Evolutionary conservation across 352 stramenopile species (phyloP), one percentile per base, ranked within the genome.

Genomic region (Phytopythium kandeliae): DNA sequence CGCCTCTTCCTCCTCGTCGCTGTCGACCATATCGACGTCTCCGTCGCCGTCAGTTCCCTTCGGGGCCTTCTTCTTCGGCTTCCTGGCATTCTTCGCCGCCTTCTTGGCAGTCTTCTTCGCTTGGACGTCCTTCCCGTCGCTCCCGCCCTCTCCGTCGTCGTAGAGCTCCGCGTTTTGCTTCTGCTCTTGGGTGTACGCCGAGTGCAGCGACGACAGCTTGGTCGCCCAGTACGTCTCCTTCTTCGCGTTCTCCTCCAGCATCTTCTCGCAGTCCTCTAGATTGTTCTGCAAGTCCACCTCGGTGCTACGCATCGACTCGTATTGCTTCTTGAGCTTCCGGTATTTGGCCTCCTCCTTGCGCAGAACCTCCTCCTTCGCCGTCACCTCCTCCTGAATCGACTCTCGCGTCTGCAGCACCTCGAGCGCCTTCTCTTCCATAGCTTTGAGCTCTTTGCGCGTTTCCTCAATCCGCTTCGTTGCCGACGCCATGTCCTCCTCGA

Each of bases 231-330:
- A 92, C 35, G 65, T 70, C 30, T 89, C 78, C 62, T 96, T 97
- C 60, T 89, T 95, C 10, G 85, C 64, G 55, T 91, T 96, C 55
- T 98, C 94, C 47, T 95, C 84, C 15, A 98, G 69, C 56, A 93
- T 83, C 58, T 97, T 96, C 31, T 94, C 85, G 48, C 96, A 93
- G 51, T 95, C 82, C 49, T 98, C 94, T 35, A 98, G 63, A 55
- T 96, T 89, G 28, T 92, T 95, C 40, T 85, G 58, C 21, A 99
- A 56, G 69, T 99, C 95, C 6, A 98, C 89, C 65, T 98, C 95
- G 11, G 77, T 74, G 50, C 77, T 96, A 34, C 85, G 87, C 62
- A 97, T 86, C 38, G 86, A 82, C n/a, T 96, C 84, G 51, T 95
- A 86, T 48, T 86, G 78, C 41, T 92, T 85, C 65, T 97, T 96